Evolutionary conservation across 1,139 yeast species (phyloP).

Genomic region (Diutina mesorugosa): DNA sequence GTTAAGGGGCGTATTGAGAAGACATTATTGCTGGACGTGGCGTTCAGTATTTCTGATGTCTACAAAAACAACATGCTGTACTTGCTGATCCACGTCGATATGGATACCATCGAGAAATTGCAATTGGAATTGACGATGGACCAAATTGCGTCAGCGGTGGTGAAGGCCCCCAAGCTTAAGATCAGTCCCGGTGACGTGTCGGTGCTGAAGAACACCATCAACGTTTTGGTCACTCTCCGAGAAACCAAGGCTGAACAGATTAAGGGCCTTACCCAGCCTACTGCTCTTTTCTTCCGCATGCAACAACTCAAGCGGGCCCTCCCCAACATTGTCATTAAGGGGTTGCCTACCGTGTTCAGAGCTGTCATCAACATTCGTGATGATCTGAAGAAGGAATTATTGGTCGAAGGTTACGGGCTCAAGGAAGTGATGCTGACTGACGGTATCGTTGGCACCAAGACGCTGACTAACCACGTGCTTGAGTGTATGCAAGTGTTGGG

Average conservation of each 20-base stretch:
- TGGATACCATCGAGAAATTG: constrained; percentile 73
- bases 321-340: constrained; percentile 85
- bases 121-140: constrained; percentile 82
- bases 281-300: constrained; percentile 73
- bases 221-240: constrained; percentile 52
- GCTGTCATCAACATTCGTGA: constrained; percentile 92
- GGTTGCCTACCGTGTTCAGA: constrained; percentile 79
- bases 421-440: constrained; percentile 96
- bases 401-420: constrained; percentile 96
- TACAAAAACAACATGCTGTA: constrained; percentile 72
- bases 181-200: constrained; percentile 63
- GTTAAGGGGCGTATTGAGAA: constrained; percentile 97
- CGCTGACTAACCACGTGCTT: constrained; percentile 82
- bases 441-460: constrained; percentile 83
- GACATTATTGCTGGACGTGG: constrained; percentile 76
- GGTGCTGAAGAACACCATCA: constrained; percentile 56
- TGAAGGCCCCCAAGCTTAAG: constrained; percentile 80
- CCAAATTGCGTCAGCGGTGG: constrained; percentile 75
- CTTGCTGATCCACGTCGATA: constrained; percentile 71
- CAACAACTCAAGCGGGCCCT: constrained; percentile 78
- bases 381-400: constrained; percentile 75
- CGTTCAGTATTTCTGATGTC: constrained; percentile 85
- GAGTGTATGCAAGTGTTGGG: constrained; percentile 88
- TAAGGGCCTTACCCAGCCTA: constrained; percentile 15
- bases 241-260: constrained; percentile 36